Base-by-base conservation (phyloP, 306 rosid species). In the Bauhinia variegata region DNA sequence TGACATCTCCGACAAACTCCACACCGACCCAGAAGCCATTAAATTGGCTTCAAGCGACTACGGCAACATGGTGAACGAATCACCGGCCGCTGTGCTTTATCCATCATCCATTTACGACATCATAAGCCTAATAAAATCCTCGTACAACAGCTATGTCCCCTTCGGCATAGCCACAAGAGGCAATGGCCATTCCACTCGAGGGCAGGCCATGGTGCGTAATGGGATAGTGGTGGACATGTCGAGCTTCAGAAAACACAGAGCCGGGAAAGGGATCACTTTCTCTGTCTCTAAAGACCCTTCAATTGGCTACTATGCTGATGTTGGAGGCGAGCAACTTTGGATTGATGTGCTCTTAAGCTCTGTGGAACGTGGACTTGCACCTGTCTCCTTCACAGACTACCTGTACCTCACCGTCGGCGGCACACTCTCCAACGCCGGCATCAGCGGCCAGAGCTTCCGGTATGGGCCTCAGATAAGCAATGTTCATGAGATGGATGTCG, bases 341-440 rank as follows among this genome's bases (percentile, higher is more conserved):
- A 61, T 78, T 13, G 86, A 89, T 62, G 86, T 89, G 7, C 46
- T 89, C 23, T 53, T 76, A n/a, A 68, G 76, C 54, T 74, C 90
- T 0, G 77, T 84, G 6, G 66, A 69, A 60, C 76, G 76, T 65
- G 96, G 92, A 70, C 63, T 86, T 50, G 68, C 96, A 69, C 92
- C 90, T 7, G 72, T 74, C 28, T 78, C 96, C 0, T 89, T 90
- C 90, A 89, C 96, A 1, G 96, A 89, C 75, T 89, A 89, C 54
- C 19, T 89, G 51, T 78, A 82, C 72, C 11, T 89, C 31, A 82
- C 92, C 8, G 81, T 89, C 10, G 96, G 92, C 5, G 96, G 96
- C 5, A 89, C 96, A 1, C 90, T 88, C 7, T 88, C 96, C 10
- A 88, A 88, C 42, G 89, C 84, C 18, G 96, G 96, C 42, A 84